Percentiles rank a stretch among this genome's conserved stretches.
Conservation (phyloP, 2,329 filamentous ascomycete species). For the Leptographium radiaticola region DNA sequence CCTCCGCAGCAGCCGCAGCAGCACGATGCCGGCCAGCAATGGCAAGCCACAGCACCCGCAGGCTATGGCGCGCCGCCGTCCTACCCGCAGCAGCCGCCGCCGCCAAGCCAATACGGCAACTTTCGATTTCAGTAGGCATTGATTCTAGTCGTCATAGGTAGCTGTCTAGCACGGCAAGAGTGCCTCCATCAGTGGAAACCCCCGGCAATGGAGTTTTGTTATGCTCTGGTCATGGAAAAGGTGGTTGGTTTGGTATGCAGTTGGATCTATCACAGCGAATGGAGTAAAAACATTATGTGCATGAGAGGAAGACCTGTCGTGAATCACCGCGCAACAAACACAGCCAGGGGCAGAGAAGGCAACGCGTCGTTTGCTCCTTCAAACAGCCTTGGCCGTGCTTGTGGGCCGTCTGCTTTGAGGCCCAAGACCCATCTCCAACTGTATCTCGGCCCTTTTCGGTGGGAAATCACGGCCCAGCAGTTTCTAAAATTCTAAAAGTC, state of each 20-base stretch:
- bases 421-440: no score
- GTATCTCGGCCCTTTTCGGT: no score
- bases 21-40: background rate
- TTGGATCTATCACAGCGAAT: background rate
- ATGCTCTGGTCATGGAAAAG: background rate
- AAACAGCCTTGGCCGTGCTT: no score
- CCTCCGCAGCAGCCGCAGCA: slow-evolving; percentile 14
- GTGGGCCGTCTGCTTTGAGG: no score
- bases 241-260: background rate
- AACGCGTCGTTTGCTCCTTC: no score
- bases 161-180: background rate
- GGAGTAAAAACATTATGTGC: background rate
- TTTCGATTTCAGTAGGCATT: slow-evolving; percentile 10
- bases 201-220: background rate
- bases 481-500: no score
- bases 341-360: no score
- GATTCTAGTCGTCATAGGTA: background rate
- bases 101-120: slow-evolving; percentile 4
- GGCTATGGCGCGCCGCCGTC: background rate
- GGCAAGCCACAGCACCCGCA: background rate
- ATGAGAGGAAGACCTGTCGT: no score
- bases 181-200: background rate
- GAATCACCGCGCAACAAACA: no score
- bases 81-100: slow-evolving; percentile 2
- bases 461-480: no score